phyloP scores from a whole-genome alignment of 805 yeast genomes.

The Pichia gijzeniarum region DNA sequence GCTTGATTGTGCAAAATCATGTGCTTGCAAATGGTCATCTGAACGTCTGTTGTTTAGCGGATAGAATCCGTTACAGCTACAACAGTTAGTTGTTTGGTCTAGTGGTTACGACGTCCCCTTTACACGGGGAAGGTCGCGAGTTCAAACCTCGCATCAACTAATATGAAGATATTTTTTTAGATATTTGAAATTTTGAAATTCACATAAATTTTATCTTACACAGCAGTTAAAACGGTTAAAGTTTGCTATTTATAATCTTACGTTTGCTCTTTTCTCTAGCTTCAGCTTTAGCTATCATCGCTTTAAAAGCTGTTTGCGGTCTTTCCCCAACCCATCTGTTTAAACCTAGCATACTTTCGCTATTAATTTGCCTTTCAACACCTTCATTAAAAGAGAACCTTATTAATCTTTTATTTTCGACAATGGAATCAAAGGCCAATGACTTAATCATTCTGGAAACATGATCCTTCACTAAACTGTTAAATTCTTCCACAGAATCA shows the following conservation, averaged over 20 bases:
- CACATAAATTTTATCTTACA: too few relatives aligned
- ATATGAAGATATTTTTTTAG: conserved; percentile 10
- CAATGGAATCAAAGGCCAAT: conserved; percentile 40
- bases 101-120: conserved; percentile 38
- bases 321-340: conserved; percentile 63
- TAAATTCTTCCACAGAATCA: conserved; percentile 35
- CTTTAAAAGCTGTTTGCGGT: conserved; percentile 51
- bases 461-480: conserved; percentile 32
- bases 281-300: conserved; percentile 5
- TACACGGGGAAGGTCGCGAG: conserved; percentile 39
- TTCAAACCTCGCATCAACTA: conserved; percentile 37
- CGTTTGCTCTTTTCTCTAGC: background rate
- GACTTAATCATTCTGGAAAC: conserved; percentile 32
- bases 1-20: too few relatives aligned
- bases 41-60: too few relatives aligned
- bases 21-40: too few relatives aligned
- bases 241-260: conserved; percentile 4
- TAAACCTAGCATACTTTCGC: conserved; percentile 65
- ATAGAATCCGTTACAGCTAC: too few relatives aligned
- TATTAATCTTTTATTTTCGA: conserved; percentile 40
- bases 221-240: background rate
- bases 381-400: conserved; percentile 27
- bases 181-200: background rate
- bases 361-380: conserved; percentile 47
- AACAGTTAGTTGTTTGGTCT: conserved; percentile 32